These are phyloP conservation scores for Pleurotus platypus DNA, from an alignment of 768 basidiomycete genomes.

Conservation along the genomic window DNA sequence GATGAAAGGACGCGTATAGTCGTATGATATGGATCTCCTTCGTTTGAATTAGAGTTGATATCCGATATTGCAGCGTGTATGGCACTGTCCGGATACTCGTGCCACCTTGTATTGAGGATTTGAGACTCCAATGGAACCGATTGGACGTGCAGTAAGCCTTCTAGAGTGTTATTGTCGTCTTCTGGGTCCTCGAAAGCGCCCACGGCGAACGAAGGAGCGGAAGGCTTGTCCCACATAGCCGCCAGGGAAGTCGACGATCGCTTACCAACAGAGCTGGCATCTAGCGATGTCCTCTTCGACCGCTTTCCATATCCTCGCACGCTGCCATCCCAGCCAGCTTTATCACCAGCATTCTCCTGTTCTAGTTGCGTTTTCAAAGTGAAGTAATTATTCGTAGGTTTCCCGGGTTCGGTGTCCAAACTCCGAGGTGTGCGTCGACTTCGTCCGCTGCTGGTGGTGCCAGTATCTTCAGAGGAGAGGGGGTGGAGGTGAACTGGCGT, in stretches of 20 bases:
- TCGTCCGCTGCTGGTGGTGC: slow-evolving; percentile 23
- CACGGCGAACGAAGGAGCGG: slow-evolving; percentile 38
- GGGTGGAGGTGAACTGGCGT: slow-evolving; percentile 73
- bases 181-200: slow-evolving; percentile 27
- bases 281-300: slow-evolving; percentile 24
- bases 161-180: background rate
- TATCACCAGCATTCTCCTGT: slow-evolving; percentile 28
- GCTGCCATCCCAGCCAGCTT: slow-evolving; percentile 43
- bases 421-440: slow-evolving; percentile 45
- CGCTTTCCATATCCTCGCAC: slow-evolving; percentile 52
- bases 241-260: slow-evolving; percentile 33
- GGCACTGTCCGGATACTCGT: slow-evolving; percentile 71
- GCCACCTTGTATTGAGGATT: slow-evolving; percentile 71
- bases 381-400: slow-evolving; percentile 52
- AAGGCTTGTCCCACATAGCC: slow-evolving; percentile 32
- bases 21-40: slow-evolving; percentile 50
- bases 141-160: slow-evolving; percentile 18
- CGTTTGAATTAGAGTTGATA: slow-evolving; percentile 30
- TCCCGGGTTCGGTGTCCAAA: slow-evolving; percentile 24
- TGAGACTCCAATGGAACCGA: slow-evolving; percentile 31
- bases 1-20: slow-evolving; percentile 68
- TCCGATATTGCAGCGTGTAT: slow-evolving; percentile 62
- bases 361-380: slow-evolving; percentile 62
- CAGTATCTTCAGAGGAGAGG: slow-evolving; percentile 53
- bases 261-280: slow-evolving; percentile 15